These are phyloP conservation scores for Fusarium multiceps DNA, from an alignment of 2,329 filamentous ascomycete species.

Conservation along the genomic window DNA sequence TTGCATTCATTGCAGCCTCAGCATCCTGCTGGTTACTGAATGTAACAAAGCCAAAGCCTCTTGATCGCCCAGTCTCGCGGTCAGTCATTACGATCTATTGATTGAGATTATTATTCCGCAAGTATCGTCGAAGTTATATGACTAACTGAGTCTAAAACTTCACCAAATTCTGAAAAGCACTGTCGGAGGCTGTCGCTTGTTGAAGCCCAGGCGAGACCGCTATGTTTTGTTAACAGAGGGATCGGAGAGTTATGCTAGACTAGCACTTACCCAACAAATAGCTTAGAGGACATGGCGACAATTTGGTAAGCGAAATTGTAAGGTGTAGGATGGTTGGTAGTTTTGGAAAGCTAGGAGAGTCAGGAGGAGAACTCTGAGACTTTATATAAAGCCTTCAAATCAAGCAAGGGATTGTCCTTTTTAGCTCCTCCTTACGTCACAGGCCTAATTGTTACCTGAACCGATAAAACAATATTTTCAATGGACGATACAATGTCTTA, in stretches of 20 bases:
- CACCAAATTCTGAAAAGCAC: neutral
- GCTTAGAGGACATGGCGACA: neutral
- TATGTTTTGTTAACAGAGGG: neutral
- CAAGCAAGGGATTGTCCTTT: neutral
- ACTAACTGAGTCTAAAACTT: neutral
- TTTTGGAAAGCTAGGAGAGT: too few species aligned
- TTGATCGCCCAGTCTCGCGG: conserved; percentile 17
- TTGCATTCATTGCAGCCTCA: accelerated
- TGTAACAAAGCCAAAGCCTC: conserved; percentile 24
- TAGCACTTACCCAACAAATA: neutral
- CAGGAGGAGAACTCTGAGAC: too few species aligned
- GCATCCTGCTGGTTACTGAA: neutral
- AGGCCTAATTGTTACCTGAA: too few species aligned
- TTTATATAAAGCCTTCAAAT: too few species aligned
- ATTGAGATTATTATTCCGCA: neutral
- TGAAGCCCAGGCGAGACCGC: neutral
- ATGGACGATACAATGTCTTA: accelerated
- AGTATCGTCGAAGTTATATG: accelerated
- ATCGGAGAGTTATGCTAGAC: accelerated
- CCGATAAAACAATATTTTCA: neutral
- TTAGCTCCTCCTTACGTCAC: neutral
- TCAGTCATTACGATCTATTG: conserved; percentile 15
- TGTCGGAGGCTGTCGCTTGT: neutral
- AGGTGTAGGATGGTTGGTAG: too few species aligned
- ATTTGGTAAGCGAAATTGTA: neutral